A percentile compares a stretch with the other conserved stretches of the same genome.
phyloP scores from a whole-genome alignment of 179 eudicot species.

The Heliamphora pulchella region DNA sequence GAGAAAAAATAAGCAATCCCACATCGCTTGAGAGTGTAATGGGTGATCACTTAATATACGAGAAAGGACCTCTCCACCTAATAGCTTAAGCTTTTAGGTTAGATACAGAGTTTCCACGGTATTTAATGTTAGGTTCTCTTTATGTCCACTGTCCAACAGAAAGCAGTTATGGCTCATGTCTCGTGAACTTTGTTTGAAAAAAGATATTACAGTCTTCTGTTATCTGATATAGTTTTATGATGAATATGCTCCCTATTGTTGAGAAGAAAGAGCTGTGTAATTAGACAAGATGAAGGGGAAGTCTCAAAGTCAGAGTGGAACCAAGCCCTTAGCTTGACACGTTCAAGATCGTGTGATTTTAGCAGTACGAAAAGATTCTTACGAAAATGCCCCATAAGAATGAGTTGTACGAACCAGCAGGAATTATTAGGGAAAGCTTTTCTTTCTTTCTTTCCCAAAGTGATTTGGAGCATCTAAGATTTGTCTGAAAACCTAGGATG shows the following conservation, averaged over 20 bases:
- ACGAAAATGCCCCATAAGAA: no score
- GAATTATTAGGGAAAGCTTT: not conserved
- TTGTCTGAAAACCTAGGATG: no score
- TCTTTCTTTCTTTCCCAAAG: not conserved
- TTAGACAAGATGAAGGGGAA: not conserved
- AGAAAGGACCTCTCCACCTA: no score
- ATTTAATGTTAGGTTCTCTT: not conserved
- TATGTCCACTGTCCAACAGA: not conserved
- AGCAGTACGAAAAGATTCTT: not conserved
- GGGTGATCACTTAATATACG: no score
- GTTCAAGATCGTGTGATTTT: not conserved
- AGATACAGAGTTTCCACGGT: not conserved
- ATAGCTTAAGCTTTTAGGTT: no score
- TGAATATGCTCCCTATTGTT: not conserved
- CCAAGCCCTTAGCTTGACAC: not conserved
- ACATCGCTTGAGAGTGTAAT: no score
- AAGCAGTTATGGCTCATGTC: not conserved
- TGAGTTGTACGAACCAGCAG: not conserved
- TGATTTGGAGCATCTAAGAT: no score
- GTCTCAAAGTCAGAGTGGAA: not conserved
- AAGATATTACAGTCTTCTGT: not conserved
- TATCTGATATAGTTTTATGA: not conserved
- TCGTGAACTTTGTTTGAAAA: not conserved
- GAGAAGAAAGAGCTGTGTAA: not conserved
- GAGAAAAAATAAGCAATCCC: no score